phyloP scores from a whole-genome alignment of 371 early-diverging fungal genomes.

The Mortierella sp. region DNA sequence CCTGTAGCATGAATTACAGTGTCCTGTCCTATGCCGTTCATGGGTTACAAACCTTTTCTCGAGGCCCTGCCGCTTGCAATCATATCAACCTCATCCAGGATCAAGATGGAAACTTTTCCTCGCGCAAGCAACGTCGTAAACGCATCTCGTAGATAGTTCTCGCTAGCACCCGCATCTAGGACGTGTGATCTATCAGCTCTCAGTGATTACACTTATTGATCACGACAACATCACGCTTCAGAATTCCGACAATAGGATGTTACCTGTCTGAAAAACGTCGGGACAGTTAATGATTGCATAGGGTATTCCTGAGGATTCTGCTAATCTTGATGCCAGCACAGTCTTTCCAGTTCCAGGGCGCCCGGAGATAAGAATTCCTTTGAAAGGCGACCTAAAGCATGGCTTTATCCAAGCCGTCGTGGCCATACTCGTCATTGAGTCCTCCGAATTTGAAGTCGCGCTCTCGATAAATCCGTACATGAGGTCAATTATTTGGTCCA shows the following conservation, averaged over 20 bases:
- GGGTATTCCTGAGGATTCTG: slow-evolving; percentile 61
- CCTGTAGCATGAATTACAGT: too few species aligned
- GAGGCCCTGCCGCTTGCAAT: slow-evolving; percentile 58
- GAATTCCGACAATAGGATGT: too few species aligned
- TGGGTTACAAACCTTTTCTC: slow-evolving; percentile 50
- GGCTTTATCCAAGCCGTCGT: slow-evolving; percentile 11
- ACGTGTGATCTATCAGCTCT: too few species aligned
- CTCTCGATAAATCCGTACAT: slow-evolving; percentile 26
- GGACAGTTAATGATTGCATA: slow-evolving; percentile 72
- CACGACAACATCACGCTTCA: too few species aligned
- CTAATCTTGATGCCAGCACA: slow-evolving; percentile 62
- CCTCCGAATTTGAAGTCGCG: not conserved
- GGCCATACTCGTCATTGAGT: not conserved
- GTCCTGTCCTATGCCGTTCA: too few species aligned
- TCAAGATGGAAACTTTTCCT: slow-evolving; percentile 56
- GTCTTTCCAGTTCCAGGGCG: slow-evolving; percentile 78
- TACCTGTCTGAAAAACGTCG: slow-evolving; percentile 77
- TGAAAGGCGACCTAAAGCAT: slow-evolving; percentile 39
- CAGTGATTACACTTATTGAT: too few species aligned
- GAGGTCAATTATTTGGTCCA: slow-evolving; percentile 45
- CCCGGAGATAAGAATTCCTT: slow-evolving; percentile 65
- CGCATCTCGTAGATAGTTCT: slow-evolving; percentile 55
- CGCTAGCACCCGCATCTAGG: slow-evolving; percentile 70
- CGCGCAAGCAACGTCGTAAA: slow-evolving; percentile 52
- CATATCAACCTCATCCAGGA: slow-evolving; percentile 74